Percentiles rank a stretch among this genome's conserved stretches.
Conservation (phyloP, 2,329 filamentous ascomycete genomes). For the Pseudocercospora cruenta region DNA sequence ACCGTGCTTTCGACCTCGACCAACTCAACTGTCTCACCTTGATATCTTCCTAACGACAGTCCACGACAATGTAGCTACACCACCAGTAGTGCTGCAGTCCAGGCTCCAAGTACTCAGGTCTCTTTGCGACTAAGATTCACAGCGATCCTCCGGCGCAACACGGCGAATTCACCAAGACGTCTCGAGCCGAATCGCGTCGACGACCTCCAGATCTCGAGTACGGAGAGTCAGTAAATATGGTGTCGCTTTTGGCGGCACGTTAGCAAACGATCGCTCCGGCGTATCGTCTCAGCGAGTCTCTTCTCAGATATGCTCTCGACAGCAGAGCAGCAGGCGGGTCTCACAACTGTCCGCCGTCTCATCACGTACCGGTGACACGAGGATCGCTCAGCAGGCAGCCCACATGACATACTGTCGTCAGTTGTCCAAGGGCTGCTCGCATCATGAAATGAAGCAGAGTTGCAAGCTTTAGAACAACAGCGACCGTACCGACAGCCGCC, state of each 20-base stretch:
- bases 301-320: not conserved
- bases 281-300: not conserved
- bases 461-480: not conserved
- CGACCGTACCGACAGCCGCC: not conserved
- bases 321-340: not conserved
- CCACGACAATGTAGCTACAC: not conserved
- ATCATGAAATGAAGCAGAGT: not conserved
- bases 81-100: not conserved
- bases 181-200: not conserved
- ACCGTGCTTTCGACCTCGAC: not conserved
- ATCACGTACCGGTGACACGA: not conserved
- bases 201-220: not conserved
- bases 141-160: not conserved
- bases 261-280: not conserved
- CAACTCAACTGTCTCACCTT: not conserved
- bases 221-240: not conserved
- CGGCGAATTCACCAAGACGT: not conserved
- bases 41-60: not conserved
- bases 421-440: not conserved
- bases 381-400: not conserved
- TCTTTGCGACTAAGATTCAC: not conserved
- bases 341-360: not conserved
- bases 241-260: not conserved
- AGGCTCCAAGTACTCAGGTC: not conserved
- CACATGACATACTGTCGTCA: not conserved